Conservation (phyloP, 2,329 filamentous ascomycete genomes). For the Venturia effusa region DNA sequence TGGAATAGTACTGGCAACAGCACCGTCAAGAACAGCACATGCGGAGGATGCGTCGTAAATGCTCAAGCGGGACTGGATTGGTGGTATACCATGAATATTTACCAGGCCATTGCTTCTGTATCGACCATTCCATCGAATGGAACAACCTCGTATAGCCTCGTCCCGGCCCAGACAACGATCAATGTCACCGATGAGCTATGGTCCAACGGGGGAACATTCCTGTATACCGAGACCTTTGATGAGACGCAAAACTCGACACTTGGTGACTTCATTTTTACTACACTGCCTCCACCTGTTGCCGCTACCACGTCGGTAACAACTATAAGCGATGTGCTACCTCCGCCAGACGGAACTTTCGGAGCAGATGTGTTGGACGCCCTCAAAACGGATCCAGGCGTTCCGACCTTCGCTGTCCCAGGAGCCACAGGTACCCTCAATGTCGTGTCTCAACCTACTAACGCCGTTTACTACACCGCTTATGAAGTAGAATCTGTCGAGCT, state of each 20-base stretch:
- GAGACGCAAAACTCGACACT: neutral
- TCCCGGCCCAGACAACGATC: slow-evolving; percentile 18
- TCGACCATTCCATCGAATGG: slow-evolving; percentile 20
- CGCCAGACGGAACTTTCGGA: slow-evolving; percentile 3
- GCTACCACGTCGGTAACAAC: slow-evolving; percentile 6
- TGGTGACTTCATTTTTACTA: slow-evolving; percentile 8
- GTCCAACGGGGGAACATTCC: neutral
- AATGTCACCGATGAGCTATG: slow-evolving; percentile 19
- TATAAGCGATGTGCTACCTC: slow-evolving; percentile 6
- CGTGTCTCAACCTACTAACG: slow-evolving; percentile 2
- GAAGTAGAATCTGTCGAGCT: slow-evolving; percentile 6
- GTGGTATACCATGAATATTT: slow-evolving; percentile 15
- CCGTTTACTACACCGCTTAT: slow-evolving; percentile 9
- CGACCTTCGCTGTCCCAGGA: slow-evolving; percentile 1
- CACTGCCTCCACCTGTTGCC: slow-evolving; percentile 8
- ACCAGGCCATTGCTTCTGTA: slow-evolving; percentile 6
- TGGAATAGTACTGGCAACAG: slow-evolving; percentile 2
- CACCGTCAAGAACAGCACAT: slow-evolving; percentile 13
- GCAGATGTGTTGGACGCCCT: neutral
- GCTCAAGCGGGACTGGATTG: slow-evolving; percentile 25
- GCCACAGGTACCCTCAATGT: neutral
- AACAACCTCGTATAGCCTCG: slow-evolving; percentile 13
- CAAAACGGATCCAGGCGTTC: neutral
- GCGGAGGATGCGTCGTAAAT: slow-evolving; percentile 23
- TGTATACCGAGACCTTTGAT: slow-evolving; percentile 5